Evolutionary conservation across 2,329 filamentous ascomycete genomes (phyloP), one percentile per base, ranked within the genome.

Genomic region (Metarhizium rileyi): DNA sequence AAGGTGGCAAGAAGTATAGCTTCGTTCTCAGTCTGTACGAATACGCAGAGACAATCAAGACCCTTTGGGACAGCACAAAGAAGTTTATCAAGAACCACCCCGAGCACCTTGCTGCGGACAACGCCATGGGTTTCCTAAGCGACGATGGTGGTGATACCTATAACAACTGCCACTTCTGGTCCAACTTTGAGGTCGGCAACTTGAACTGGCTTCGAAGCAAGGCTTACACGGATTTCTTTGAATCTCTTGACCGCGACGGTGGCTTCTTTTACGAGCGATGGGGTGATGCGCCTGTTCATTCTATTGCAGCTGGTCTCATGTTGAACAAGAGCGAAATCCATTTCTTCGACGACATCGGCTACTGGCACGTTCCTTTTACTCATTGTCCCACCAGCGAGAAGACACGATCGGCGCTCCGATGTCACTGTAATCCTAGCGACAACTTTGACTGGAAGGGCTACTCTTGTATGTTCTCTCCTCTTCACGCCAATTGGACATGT

Each of bases 361-460:
- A 98, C 71, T 96, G 90, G 70, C 93, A 98, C 66, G 87, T 96
- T 23, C 93, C 93, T 22, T 98, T 98, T 67, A 97, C 90, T 4
- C 93, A 98, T 70, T 98, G 93, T 69, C 93, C 93, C 2, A 95
- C 90, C 0, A 87, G 86, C 49, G 89, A 97, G 70, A 78, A 95
- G 70, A 81, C 79, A 48, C 82, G 90, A 56, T 68, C 90, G 49
- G 85, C 95, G 57, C 81, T 91, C 57, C 90, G 87, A 66, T 98
- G 93, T 69, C 86, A 90, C 69, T 98, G 93, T 72, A 90, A 98
- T 63, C 91, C 93, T 7, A 84, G 85, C 62, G 87, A 97, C 52
- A 98, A 98, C 74, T 98, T 98, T 75, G 93, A 98, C 70, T 98
- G 94, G 94, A 96, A 95, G 70, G 87, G 87, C 47, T 97, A 96